phyloP scores from a whole-genome alignment of 768 basidiomycete species.

The Coprinopsis marcescibilis region DNA sequence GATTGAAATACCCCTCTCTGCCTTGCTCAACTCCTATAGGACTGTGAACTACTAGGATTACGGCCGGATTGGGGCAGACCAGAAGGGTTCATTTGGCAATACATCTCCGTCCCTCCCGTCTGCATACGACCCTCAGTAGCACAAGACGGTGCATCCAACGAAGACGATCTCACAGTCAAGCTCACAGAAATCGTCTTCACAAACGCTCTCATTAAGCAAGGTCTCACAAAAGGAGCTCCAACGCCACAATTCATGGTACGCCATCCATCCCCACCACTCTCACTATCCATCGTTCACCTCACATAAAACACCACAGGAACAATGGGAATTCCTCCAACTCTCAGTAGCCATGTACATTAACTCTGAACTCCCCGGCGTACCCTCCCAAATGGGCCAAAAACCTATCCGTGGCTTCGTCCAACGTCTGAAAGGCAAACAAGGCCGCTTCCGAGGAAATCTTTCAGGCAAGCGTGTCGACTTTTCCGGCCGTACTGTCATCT shows the following conservation, averaged over 20 bases:
- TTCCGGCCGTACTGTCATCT: conserved; percentile 96
- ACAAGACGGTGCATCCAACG: conserved; percentile 96
- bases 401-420: conserved; percentile 98
- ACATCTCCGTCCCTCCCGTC: conserved; percentile 95
- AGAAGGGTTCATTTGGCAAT: conserved; percentile 98
- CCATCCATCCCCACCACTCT: not conserved
- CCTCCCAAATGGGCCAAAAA: conserved; percentile 80
- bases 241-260: conserved; percentile 84
- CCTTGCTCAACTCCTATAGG: conserved; percentile 38
- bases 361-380: conserved; percentile 92
- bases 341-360: conserved; percentile 98
- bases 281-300: conserved; percentile 2
- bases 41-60: conserved; percentile 90
- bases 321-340: conserved; percentile 97
- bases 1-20: not conserved
- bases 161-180: conserved; percentile 97
- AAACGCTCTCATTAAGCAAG: conserved; percentile 88
- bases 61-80: conserved; percentile 86
- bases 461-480: conserved; percentile 99
- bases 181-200: conserved; percentile 94
- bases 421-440: conserved; percentile 97
- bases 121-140: conserved; percentile 96
- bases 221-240: conserved; percentile 80
- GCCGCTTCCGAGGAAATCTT: conserved; percentile 95
- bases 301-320: conserved; percentile 51